These are phyloP conservation scores for Naganishia albida DNA, from an alignment of 1,284 basidiomycete genomes.

Conservation along the genomic window DNA sequence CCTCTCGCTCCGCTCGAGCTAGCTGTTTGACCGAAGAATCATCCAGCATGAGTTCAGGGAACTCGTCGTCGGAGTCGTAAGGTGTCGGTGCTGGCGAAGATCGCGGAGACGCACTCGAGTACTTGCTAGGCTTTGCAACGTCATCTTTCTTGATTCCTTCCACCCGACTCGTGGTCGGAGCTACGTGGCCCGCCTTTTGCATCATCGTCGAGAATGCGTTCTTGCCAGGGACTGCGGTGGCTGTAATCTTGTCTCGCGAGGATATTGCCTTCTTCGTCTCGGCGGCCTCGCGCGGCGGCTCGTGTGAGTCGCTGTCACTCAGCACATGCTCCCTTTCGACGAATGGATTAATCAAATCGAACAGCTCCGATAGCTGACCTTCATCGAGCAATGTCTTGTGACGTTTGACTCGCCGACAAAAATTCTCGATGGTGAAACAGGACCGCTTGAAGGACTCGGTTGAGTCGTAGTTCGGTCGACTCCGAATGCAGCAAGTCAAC, in stretches of 20 bases:
- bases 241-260: constrained; percentile 40
- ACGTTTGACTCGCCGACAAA: constrained; percentile 47
- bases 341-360: constrained; percentile 49
- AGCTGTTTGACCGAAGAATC: constrained; percentile 45
- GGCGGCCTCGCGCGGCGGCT: no score
- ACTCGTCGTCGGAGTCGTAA: constrained; percentile 44
- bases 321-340: constrained; percentile 40
- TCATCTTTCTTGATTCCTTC: neutral
- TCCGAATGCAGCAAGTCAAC: constrained; percentile 64
- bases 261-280: constrained; percentile 34
- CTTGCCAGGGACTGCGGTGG: constrained; percentile 34
- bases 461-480: constrained; percentile 60
- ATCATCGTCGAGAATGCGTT: constrained; percentile 53
- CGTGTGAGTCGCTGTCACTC: constrained; percentile 47
- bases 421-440: constrained; percentile 53
- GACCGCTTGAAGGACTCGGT: constrained; percentile 30
- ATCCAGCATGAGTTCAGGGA: constrained; percentile 43
- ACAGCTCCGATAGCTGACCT: constrained; percentile 51
- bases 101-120: constrained; percentile 19
- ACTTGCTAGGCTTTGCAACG: constrained; percentile 30
- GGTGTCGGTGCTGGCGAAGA: constrained; percentile 33
- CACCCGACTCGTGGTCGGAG: constrained; percentile 22
- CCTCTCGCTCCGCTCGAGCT: constrained; percentile 48
- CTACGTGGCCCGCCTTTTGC: constrained; percentile 40
- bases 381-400: constrained; percentile 51